phyloP scores from a whole-genome alignment of 805 yeast species.

The Metschnikowia gruessii region DNA sequence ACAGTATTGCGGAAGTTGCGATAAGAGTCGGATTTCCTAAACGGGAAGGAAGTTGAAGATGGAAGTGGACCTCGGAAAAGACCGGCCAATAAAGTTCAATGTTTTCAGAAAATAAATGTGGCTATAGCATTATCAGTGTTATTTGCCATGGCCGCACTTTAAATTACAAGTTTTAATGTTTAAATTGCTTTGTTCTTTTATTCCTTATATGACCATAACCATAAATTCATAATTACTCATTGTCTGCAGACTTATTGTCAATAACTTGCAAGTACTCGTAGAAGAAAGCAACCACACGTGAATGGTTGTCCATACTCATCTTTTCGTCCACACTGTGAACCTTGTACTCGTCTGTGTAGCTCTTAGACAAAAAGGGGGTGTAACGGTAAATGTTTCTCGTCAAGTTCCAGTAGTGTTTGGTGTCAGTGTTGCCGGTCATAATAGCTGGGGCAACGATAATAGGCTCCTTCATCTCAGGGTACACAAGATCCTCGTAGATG shows the following conservation, averaged over 20 bases:
- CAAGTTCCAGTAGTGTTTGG: conserved; percentile 56
- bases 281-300: conserved; percentile 35
- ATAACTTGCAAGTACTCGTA: conserved; percentile 30
- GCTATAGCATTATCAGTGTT: too few relatives aligned
- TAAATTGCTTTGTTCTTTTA: too few relatives aligned
- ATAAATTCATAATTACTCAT: neutral
- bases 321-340: conserved; percentile 40
- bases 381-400: conserved; percentile 54
- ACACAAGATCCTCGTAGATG: conserved; percentile 21
- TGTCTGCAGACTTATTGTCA: conserved; percentile 10
- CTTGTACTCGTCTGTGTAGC: conserved; percentile 18
- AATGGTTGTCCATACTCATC: conserved; percentile 30
- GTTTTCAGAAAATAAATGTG: too few relatives aligned
- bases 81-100: too few relatives aligned
- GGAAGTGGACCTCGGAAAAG: too few relatives aligned
- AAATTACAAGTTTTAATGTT: too few relatives aligned
- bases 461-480: conserved; percentile 29
- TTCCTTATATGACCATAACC: too few relatives aligned
- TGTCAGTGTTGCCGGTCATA: conserved; percentile 62
- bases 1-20: too few relatives aligned
- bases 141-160: too few relatives aligned
- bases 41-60: too few relatives aligned
- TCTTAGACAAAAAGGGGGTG: conserved; percentile 23
- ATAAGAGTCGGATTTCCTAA: too few relatives aligned
- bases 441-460: conserved; percentile 46